phyloP scores from a whole-genome alignment of 2,329 filamentous ascomycete genomes.

The Pseudogymnoascus sp. region DNA sequence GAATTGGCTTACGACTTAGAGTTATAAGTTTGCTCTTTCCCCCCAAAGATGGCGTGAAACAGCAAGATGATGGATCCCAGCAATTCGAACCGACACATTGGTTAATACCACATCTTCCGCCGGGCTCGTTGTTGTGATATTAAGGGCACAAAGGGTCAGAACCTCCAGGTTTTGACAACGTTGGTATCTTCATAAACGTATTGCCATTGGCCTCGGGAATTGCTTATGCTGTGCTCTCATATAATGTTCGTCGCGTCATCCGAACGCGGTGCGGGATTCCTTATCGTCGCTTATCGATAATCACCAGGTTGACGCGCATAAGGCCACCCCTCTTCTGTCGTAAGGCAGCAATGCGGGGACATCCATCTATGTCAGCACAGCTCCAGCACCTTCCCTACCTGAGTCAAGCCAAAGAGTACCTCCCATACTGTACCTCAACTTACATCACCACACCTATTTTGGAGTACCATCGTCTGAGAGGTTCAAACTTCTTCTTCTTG shows the following conservation, averaged over 20 bases:
- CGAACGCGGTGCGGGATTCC: neutral
- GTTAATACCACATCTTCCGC: neutral
- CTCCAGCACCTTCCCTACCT: constrained; percentile 5
- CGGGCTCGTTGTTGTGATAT: neutral
- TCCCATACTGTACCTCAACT: neutral
- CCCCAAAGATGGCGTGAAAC: constrained; percentile 13
- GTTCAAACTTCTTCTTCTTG: neutral
- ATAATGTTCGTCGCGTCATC: constrained; percentile 7
- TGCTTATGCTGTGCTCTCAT: constrained; percentile 1
- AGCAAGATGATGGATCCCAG: constrained; percentile 25
- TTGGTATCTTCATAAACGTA: neutral
- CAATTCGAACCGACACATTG: constrained; percentile 29
- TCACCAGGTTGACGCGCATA: constrained; percentile 3
- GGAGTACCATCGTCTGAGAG: neutral
- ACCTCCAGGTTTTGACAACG: neutral
- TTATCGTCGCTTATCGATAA: constrained; percentile 8
- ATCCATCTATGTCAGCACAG: constrained; percentile 3
- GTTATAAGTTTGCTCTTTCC: constrained; percentile 9
- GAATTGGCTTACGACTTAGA: constrained; percentile 9
- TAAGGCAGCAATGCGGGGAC: constrained; percentile 6
- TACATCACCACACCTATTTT: neutral
- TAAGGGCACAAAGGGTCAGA: neutral
- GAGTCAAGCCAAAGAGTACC: constrained; percentile 5
- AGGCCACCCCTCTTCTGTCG: neutral
- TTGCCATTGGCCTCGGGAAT: neutral